Conservation (phyloP, 140 eudicot genomes). For the Oenanthe javanica region DNA sequence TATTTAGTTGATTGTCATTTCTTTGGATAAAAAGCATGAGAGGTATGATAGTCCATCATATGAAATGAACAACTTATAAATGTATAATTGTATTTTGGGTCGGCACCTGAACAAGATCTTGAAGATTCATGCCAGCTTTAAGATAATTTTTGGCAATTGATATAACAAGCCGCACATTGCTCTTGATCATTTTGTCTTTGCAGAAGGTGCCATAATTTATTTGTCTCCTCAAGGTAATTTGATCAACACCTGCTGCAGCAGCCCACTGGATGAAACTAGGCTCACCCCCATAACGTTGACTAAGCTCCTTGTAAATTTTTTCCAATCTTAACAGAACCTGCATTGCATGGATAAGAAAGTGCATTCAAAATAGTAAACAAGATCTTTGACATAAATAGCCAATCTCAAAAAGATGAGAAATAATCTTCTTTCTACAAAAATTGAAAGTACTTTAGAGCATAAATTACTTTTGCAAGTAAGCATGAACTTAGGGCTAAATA, state of each 20-base stretch:
- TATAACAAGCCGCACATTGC: slow-evolving; percentile 87
- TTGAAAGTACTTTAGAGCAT: background rate
- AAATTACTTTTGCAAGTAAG: background rate
- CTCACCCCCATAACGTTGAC: slow-evolving; percentile 46
- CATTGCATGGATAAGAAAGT: background rate
- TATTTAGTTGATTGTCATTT: background rate
- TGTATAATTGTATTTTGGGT: background rate
- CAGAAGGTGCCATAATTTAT: slow-evolving; percentile 64
- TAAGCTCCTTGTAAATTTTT: slow-evolving; percentile 45
- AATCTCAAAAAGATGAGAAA: background rate
- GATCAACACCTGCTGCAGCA: slow-evolving; percentile 72
- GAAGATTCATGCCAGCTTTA: slow-evolving; percentile 75
- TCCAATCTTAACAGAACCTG: slow-evolving; percentile 78
- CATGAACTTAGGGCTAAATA: background rate
- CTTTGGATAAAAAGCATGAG: background rate
- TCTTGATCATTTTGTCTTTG: slow-evolving; percentile 87
- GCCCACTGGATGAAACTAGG: slow-evolving; percentile 84
- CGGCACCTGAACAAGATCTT: slow-evolving; percentile 89
- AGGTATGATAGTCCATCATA: background rate
- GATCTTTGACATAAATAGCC: background rate
- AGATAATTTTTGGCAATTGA: slow-evolving; percentile 85
- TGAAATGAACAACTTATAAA: background rate
- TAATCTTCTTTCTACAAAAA: background rate
- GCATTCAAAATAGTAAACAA: background rate
- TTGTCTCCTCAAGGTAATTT: slow-evolving; percentile 51